Base-by-base conservation (phyloP, 306 rosid species). In the Medicago lupulina region DNA sequence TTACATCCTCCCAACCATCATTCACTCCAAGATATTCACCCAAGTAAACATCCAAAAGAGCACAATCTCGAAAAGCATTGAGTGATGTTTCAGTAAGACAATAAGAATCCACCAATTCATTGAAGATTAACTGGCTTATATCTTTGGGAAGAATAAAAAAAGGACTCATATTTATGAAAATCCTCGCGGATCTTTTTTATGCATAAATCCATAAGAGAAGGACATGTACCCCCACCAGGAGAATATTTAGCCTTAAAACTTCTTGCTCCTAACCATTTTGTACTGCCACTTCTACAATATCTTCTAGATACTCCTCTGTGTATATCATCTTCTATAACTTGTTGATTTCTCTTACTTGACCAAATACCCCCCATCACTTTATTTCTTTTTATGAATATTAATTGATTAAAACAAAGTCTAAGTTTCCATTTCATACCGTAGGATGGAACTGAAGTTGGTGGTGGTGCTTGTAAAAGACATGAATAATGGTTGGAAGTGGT, bases 321-420 rank as follows among this genome's bases (percentile, higher is more conserved):
- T 2, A 74, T 47, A 36, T 44, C 86, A 59, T 80, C 84, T 70
- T 87, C 90, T 0, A 63, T 11, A 14, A 86, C 86, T 43, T 82
- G 86, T 49, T 84, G 91, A 73, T 80, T 80, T 83, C 92, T 85
- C 88, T 90, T 90, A 70, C 92, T 84, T 8, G 96, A 90, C 63
- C 92, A 90, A n/a, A 90, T 79, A 46, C 96, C 86, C 71, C 96
- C 96, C 96, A 90, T 89, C 28, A 67, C 81, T 69, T 18, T 49
- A 61, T 8, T 43, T 14, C 38, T 18, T 31, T 1, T 28, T 5
- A 38, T 12, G 19, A 51, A 76, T 71, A 62, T 17, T 15, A 34
- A 47, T 67, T 54, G 64, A 54, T 2, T 18, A 1, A 54, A 71
- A 66, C 54, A 8, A 71, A 47, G 31, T 34, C 53, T 43, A 69